A percentile compares a stretch with the other conserved stretches of the same genome.
phyloP scores from a whole-genome alignment of 1,284 basidiomycete genomes.

The Cryptococcus sp. region DNA sequence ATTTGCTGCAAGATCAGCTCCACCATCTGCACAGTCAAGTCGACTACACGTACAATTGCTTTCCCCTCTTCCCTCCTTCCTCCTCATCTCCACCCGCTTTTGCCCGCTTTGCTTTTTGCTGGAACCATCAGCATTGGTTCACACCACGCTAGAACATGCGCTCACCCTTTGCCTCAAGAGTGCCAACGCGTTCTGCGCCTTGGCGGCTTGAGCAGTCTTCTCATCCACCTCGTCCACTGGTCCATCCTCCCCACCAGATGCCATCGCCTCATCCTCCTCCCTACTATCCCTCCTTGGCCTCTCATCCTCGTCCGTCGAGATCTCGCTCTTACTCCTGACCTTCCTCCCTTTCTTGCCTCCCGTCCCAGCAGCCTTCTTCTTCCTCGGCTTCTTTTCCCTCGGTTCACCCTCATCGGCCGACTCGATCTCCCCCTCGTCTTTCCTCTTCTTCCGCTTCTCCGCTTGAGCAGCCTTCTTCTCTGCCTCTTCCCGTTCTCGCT shows the following conservation, averaged over 20 bases:
- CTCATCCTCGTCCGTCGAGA: constrained; percentile 24
- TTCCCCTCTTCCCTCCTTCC: constrained; percentile 30
- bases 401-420: constrained; percentile 24
- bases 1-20: constrained; percentile 32
- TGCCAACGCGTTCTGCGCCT: constrained; percentile 20
- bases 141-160: not conserved
- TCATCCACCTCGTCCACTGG: constrained; percentile 15
- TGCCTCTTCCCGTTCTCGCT: constrained; percentile 46
- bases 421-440: constrained; percentile 35
- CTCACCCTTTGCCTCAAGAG: constrained; percentile 29
- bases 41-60: constrained; percentile 27
- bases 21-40: not conserved
- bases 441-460: constrained; percentile 38
- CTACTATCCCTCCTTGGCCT: constrained; percentile 16
- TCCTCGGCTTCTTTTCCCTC: constrained; percentile 14
- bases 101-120: constrained; percentile 19
- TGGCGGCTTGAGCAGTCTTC: constrained; percentile 14
- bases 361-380: constrained; percentile 15
- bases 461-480: constrained; percentile 32
- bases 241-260: constrained; percentile 8
- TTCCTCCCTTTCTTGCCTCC: constrained; percentile 21
- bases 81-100: constrained; percentile 35
- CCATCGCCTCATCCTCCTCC: constrained; percentile 19
- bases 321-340: constrained; percentile 28
- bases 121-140: constrained; percentile 1